These are phyloP conservation scores for Ceratobasidium sp. DNA, from an alignment of 1,284 basidiomycete genomes.

Conservation along the genomic window DNA sequence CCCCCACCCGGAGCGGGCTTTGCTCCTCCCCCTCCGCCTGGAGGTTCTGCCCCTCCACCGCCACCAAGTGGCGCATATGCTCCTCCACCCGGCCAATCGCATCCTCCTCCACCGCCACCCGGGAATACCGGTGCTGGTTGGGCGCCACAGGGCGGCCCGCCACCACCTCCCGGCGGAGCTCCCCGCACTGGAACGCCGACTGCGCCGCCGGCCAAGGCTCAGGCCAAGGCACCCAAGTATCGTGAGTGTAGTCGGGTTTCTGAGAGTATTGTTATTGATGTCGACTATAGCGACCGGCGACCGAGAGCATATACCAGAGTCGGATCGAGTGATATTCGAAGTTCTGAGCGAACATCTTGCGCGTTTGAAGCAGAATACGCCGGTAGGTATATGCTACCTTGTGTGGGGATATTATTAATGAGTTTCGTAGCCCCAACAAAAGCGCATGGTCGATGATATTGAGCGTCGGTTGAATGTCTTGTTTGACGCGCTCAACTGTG, in stretches of 20 bases:
- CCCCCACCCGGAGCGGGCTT: conserved; percentile 46
- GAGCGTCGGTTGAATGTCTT: conserved; percentile 86
- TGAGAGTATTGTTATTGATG: conserved; percentile 53
- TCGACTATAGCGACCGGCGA: conserved; percentile 77
- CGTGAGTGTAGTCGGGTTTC: conserved; percentile 61
- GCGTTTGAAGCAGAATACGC: conserved; percentile 70
- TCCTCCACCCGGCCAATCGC: conserved; percentile 45
- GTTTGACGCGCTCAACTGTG: conserved; percentile 92
- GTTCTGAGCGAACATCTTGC: conserved; percentile 68
- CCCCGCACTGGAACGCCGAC: conserved; percentile 50
- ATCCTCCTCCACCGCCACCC: conserved; percentile 30
- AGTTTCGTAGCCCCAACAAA: conserved; percentile 70
- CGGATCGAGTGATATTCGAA: conserved; percentile 69
- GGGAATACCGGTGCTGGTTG: conserved; percentile 18
- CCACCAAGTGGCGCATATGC: conserved; percentile 48
- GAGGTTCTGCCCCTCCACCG: conserved; percentile 50
- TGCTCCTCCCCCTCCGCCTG: conserved; percentile 54
- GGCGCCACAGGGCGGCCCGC: conserved; percentile 40
- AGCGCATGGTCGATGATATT: conserved; percentile 85
- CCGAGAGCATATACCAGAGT: conserved; percentile 85
- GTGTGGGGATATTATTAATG: conserved; percentile 35
- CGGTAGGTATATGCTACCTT: conserved; percentile 57
- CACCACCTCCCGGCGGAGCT: conserved; percentile 45
- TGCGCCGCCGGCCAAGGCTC: conserved; percentile 54
- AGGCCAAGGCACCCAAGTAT: conserved; percentile 67